Conservation (phyloP, 2,329 filamentous ascomycete genomes). For the Alternaria arbusti region DNA sequence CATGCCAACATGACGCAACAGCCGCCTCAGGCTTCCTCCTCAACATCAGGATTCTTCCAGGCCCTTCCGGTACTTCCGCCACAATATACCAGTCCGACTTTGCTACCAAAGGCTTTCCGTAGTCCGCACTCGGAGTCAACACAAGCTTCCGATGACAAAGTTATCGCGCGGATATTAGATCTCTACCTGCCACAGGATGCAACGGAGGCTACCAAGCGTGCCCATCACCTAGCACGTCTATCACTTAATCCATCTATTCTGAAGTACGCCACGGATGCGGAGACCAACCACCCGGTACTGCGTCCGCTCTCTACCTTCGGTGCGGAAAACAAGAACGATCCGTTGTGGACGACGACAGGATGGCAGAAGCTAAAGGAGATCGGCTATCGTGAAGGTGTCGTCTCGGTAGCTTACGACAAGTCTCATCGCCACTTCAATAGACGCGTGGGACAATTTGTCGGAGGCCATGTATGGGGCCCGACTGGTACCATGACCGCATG, state of each 20-base stretch:
- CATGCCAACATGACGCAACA: constrained; percentile 28
- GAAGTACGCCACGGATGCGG: constrained; percentile 64
- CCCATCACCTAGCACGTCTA: constrained; percentile 28
- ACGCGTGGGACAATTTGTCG: constrained; percentile 66
- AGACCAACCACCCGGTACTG: constrained; percentile 68
- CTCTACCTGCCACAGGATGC: constrained; percentile 30
- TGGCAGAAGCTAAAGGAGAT: constrained; percentile 69
- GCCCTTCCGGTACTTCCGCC: constrained; percentile 31
- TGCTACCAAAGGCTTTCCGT: background rate
- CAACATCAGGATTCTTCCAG: constrained; percentile 43
- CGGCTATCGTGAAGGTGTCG: constrained; percentile 64
- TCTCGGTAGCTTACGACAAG: constrained; percentile 66
- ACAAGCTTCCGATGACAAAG: constrained; percentile 26
- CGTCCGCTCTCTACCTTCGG: constrained; percentile 68
- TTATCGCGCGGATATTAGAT: constrained; percentile 27
- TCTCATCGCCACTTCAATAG: constrained; percentile 60
- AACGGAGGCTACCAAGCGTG: constrained; percentile 16
- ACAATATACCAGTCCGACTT: constrained; percentile 26
- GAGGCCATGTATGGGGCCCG: constrained; percentile 64
- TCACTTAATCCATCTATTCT: constrained; percentile 27
- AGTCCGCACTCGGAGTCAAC: background rate
- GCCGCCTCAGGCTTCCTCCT: constrained; percentile 26
- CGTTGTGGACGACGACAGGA: constrained; percentile 69
- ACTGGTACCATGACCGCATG: constrained; percentile 69
- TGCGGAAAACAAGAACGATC: constrained; percentile 56